phyloP scores from a whole-genome alignment of 345 rosid species.

The Populus ilicifolia region DNA sequence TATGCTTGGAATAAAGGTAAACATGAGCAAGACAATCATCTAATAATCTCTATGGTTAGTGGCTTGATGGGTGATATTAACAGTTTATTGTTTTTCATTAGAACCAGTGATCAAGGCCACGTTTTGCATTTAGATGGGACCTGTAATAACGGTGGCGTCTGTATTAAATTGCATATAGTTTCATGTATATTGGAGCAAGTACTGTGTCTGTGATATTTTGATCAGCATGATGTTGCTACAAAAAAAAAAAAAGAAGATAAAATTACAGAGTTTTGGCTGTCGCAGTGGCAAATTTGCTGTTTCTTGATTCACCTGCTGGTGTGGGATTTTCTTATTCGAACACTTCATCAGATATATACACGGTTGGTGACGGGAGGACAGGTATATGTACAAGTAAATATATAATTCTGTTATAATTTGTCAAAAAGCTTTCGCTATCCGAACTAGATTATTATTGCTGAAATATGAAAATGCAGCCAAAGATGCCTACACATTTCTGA shows the following conservation, averaged over 20 bases:
- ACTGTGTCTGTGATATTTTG: neutral
- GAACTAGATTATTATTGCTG: neutral
- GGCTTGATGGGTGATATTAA: neutral
- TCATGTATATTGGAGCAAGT: neutral
- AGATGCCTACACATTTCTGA: conserved; percentile 60
- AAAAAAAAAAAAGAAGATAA: neutral
- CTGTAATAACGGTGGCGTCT: neutral
- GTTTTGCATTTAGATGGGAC: neutral
- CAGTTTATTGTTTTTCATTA: neutral
- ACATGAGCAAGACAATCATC: neutral
- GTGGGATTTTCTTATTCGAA: conserved; percentile 87
- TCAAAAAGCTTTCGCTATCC: conserved; percentile 19
- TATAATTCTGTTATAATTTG: neutral
- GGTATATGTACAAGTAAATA: conserved; percentile 22
- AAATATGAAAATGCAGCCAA: conserved; percentile 42
- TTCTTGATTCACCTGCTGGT: conserved; percentile 88
- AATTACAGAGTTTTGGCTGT: neutral
- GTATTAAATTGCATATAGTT: neutral
- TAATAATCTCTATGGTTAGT: neutral
- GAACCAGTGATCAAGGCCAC: neutral
- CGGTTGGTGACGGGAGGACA: conserved; percentile 77
- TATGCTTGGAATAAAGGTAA: conserved; percentile 82
- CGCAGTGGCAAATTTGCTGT: conserved; percentile 72
- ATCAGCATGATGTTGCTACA: neutral
- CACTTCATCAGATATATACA: conserved; percentile 44